Base-by-base conservation (phyloP, 768 basidiomycete species). In the Suillus lakei region DNA sequence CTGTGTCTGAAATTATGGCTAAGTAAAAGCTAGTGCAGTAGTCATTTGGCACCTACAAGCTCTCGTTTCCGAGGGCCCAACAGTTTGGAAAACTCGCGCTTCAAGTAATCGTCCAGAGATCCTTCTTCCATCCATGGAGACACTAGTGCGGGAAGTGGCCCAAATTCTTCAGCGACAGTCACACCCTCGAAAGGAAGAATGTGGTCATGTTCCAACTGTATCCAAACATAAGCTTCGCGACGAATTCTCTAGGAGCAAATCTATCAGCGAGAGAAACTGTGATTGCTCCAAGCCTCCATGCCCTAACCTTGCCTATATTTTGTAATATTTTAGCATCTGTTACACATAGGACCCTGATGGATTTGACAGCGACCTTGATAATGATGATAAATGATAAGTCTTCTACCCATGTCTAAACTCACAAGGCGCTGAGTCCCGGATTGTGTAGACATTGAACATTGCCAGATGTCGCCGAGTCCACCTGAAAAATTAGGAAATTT, bases 211-310 rank as follows among this genome's bases (percentile, higher is more conserved):
- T 67, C 61, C n/a, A 78, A 65, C 18, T 74, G 75, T 48, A 75
- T 65, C 77, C 75, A 79, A 12, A 78, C 64, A 28, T 79, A 64
- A 34, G 74, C 71, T 62, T 78, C 78, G 43, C 70, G 68, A 38
- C 66, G 69, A 53, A 78, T 74, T 60, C 64, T 66, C 76, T 77
- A 46, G 5, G 59, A 69, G 67, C 0, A 32, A 41, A 66, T 56
- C 15, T 26, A 38, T 16, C 23, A 38, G 34, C 36, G 26, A 28
- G 5, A 18, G 21, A 4, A 41, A 56, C 12, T 13, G n/a, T n/a
- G n/a, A n/a, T n/a, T n/a, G n/a, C n/a, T n/a, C n/a, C n/a, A n/a
- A n/a, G n/a, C n/a, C n/a, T n/a, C n/a, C n/a, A n/a, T n/a, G n/a
- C 2, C 9, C 64, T n/a, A 36, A 67, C 66, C 8, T 44, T 28